Evolutionary conservation across 225 moss, liverwort and hornwort genomes (phyloP).

Genomic region (Asterella californica): DNA sequence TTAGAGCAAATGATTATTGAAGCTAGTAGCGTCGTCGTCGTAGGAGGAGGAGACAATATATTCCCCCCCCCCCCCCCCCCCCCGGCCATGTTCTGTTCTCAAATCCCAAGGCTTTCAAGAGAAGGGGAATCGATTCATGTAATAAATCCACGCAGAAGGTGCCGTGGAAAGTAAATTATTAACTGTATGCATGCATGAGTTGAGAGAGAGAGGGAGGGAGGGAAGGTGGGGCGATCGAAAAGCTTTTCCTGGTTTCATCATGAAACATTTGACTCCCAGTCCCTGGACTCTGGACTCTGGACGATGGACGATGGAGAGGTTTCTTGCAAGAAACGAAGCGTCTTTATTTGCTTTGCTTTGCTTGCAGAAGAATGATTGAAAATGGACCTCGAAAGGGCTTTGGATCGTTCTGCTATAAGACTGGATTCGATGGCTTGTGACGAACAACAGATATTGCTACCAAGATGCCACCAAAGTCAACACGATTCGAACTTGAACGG

Average conservation of each 20-base stretch:
- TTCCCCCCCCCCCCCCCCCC: no score
- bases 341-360: no score
- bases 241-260: not conserved
- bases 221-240: no score
- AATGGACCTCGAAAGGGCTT: not conserved
- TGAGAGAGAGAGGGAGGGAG: no score
- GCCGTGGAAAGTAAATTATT: not conserved
- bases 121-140: not conserved
- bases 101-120: conserved; percentile 6
- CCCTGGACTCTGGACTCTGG: no score
- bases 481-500: not conserved
- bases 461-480: conserved; percentile 1
- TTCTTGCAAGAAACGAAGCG: conserved; percentile 7
- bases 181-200: not conserved
- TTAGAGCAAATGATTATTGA: not conserved
- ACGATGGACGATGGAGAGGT: not conserved
- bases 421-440: not conserved
- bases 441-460: not conserved
- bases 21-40: not conserved
- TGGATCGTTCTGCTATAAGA: conserved; percentile 7
- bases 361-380: conserved; percentile 2
- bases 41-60: not conserved
- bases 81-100: not conserved
- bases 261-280: not conserved
- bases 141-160: not conserved